Evolutionary conservation across 2,329 filamentous ascomycete genomes (phyloP), one percentile per base, ranked within the genome.

Genomic region (Talaromyces sp.): DNA sequence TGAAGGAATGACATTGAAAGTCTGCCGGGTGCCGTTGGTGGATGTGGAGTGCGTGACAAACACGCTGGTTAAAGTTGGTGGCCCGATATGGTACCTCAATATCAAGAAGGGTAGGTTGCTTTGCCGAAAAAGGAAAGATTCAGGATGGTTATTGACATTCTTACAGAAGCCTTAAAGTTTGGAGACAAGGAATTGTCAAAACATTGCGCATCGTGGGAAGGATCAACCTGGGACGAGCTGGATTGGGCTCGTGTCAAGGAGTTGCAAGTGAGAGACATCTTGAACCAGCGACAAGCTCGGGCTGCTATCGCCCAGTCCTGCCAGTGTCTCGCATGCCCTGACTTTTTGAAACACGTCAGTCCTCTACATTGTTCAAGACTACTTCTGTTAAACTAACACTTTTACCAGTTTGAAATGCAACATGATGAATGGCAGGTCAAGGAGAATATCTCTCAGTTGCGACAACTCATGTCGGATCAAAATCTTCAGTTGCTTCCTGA

Each of bases 351-450:
- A 76, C 95, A 99, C 73, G 90, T 92, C 79, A 82, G 89, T 84
- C 8, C 9, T 30, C 51, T 53, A 10, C 22, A 56, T 55, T 13
- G 13, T 13, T 22, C n/a, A 4, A 10, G 51, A n/a, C 2, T n/a
- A 32, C 15, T n/a, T n/a, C 5, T 6, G 32, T 51, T 13, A 54
- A 19, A 33, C 69, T 76, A 25, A 76, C 62, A 36, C 39, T 32
- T 42, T 49, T 44, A 36, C 17, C 63, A 93, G 89, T 97, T 95
- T 72, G 90, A 92, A 64, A 96, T 96, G 90, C 91, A 93, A 70
- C 92, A 99, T 71, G 92, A 97, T 71, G 91, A 97, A 76, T 98
- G 93, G 92, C 84, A 96, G 54, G 92, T 99, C 74, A 91, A 95
- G 73, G 92, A 96, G 73, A 93, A 96, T 69, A 97, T 99, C 68